Evolutionary conservation across 1,139 yeast genomes (phyloP).

Genomic region (Sugiyamaella pinicola): DNA sequence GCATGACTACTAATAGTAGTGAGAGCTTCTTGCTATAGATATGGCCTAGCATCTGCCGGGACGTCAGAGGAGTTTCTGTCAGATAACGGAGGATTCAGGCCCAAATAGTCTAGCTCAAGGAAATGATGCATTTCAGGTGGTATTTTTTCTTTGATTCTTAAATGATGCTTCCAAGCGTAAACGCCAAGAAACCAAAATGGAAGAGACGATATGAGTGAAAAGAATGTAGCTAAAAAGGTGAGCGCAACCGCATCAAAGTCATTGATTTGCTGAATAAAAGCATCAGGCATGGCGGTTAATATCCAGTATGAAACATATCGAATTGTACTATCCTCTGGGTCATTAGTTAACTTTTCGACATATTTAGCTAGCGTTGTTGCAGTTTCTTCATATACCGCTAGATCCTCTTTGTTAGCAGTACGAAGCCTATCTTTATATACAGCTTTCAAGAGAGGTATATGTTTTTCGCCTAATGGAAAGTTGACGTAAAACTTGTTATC

Average conservation of each 20-base stretch:
- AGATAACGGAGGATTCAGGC: constrained; percentile 3
- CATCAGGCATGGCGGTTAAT: constrained; percentile 11
- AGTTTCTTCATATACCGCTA: constrained; percentile 1
- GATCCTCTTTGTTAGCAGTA: neutral
- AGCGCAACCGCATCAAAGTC: constrained; percentile 20
- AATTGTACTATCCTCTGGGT: constrained; percentile 1
- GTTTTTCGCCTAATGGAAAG: constrained; percentile 4
- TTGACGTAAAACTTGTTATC: neutral
- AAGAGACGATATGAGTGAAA: constrained; percentile 17
- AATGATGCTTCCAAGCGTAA: constrained; percentile 22
- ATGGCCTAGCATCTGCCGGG: too few relatives aligned
- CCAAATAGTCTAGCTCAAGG: constrained; percentile 5
- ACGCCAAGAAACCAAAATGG: constrained; percentile 19
- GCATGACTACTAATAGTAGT: too few relatives aligned
- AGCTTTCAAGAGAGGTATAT: neutral
- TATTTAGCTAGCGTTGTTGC: constrained; percentile 2
- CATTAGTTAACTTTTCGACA: neutral
- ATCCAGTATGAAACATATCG: constrained; percentile 14
- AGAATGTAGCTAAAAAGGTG: constrained; percentile 13
- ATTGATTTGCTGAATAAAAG: constrained; percentile 16
- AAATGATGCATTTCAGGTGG: constrained; percentile 16
- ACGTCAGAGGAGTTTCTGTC: too few relatives aligned
- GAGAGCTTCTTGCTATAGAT: too few relatives aligned
- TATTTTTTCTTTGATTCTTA: constrained; percentile 16
- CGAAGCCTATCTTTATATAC: constrained; percentile 3